Conservation (phyloP, 75 land plant species). For the Azolla pinnata region DNA sequence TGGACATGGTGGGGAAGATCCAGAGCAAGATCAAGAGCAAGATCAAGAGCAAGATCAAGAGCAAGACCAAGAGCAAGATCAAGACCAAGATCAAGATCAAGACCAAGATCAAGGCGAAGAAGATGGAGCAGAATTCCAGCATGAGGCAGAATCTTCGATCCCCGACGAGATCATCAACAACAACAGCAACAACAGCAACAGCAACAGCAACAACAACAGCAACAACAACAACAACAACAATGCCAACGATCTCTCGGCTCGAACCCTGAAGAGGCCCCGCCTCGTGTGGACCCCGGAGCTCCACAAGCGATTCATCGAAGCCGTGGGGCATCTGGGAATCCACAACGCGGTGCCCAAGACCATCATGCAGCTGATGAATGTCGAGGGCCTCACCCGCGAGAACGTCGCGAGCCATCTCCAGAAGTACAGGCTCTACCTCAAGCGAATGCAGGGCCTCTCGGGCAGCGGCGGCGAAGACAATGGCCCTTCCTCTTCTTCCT, state of each 20-base stretch:
- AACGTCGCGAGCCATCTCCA: constrained; percentile 44
- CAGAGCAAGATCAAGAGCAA: too few species aligned
- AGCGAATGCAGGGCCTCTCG: constrained; percentile 24
- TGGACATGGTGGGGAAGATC: too few species aligned
- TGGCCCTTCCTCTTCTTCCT: constrained; percentile 4
- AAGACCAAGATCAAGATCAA: background rate
- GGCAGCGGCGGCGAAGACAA: constrained; percentile 7
- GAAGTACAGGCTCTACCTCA: constrained; percentile 34
- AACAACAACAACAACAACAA: too few species aligned
- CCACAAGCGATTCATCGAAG: constrained; percentile 40
- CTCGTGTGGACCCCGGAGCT: constrained; percentile 47
- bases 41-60: too few species aligned
- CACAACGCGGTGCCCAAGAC: constrained; percentile 41
- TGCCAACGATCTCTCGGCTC: constrained; percentile 28
- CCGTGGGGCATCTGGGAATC: constrained; percentile 37
- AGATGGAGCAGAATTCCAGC: background rate
- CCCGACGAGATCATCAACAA: background rate
- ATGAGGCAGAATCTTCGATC: constrained; percentile 12
- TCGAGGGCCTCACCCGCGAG: constrained; percentile 40
- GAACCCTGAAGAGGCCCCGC: constrained; percentile 32
- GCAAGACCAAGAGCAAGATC: too few species aligned
- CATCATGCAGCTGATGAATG: constrained; percentile 48
- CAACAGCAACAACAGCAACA: constrained; percentile 17
- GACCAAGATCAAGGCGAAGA: background rate
- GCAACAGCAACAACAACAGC: too few species aligned